These are phyloP conservation scores for Fusarium sterilihyphosum DNA, from an alignment of 2,329 filamentous ascomycete genomes.

Conservation along the genomic window DNA sequence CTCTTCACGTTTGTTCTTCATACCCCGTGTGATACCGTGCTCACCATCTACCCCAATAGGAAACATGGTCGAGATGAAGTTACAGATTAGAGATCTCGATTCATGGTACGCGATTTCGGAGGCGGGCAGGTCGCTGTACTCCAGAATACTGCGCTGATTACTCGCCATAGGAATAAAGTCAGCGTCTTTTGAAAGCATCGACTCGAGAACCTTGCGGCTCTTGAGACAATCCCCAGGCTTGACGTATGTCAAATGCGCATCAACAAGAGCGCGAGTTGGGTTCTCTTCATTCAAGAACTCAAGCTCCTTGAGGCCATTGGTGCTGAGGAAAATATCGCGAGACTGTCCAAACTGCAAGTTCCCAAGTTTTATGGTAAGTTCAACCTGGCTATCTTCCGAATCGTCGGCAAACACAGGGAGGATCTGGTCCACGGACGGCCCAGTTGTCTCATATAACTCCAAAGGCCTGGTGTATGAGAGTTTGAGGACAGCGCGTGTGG, in stretches of 20 bases:
- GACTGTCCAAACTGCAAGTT: constrained; percentile 71
- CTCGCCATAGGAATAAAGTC: background rate
- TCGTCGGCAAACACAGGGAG: constrained; percentile 29
- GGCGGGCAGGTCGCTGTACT: constrained; percentile 39
- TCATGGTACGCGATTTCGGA: constrained; percentile 61
- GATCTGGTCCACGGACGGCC: constrained; percentile 51
- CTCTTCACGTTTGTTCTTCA: constrained; percentile 24
- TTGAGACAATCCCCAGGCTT: constrained; percentile 26
- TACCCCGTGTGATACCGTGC: constrained; percentile 39
- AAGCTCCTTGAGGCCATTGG: constrained; percentile 37
- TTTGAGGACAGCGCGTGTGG: constrained; percentile 56
- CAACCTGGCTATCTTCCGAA: constrained; percentile 15
- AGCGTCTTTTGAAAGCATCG: background rate
- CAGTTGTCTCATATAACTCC: constrained; percentile 52
- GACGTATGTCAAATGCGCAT: constrained; percentile 49
- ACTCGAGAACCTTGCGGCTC: background rate
- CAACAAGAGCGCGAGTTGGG: constrained; percentile 42
- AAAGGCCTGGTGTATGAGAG: constrained; percentile 53
- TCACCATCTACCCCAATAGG: constrained; percentile 46
- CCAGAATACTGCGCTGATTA: constrained; percentile 28
- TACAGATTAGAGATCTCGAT: constrained; percentile 60
- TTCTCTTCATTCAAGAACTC: constrained; percentile 4
- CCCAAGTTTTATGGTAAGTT: constrained; percentile 56
- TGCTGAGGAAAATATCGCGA: constrained; percentile 62
- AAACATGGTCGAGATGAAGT: constrained; percentile 59